Conservation (phyloP, 352 stramenopile genomes). For the Thraustochytrium sp. region DNA sequence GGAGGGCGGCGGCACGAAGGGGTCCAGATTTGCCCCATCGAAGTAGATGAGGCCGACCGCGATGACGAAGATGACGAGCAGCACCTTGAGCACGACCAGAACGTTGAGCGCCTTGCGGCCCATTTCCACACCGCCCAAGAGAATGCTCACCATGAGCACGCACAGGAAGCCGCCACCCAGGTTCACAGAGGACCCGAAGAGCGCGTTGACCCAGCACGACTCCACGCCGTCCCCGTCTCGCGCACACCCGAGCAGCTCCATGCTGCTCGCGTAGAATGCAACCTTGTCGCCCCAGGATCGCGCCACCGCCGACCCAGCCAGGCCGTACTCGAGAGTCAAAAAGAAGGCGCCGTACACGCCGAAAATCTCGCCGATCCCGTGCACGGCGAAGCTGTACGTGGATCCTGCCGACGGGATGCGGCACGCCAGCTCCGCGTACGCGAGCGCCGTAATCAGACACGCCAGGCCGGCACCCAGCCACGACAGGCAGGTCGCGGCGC, state of each 20-base stretch:
- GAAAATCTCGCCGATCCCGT: slow-evolving; percentile 58
- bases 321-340: slow-evolving; percentile 82
- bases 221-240: slow-evolving; percentile 51
- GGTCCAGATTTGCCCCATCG: slow-evolving; percentile 65
- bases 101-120: slow-evolving; percentile 79
- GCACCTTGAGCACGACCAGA: slow-evolving; percentile 74
- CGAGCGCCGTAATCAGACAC: slow-evolving; percentile 81
- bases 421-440: slow-evolving; percentile 78
- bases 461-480: slow-evolving; percentile 76
- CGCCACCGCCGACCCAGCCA: slow-evolving; percentile 78
- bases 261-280: slow-evolving; percentile 63
- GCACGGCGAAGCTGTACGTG: slow-evolving; percentile 76
- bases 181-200: slow-evolving; percentile 64
- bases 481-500: slow-evolving; percentile 75
- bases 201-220: slow-evolving; percentile 20
- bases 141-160: slow-evolving; percentile 65
- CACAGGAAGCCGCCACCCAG: slow-evolving; percentile 71
- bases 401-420: slow-evolving; percentile 73
- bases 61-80: slow-evolving; percentile 80
- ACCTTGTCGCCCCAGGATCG: slow-evolving; percentile 79
- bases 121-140: slow-evolving; percentile 75
- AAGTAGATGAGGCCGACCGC: slow-evolving; percentile 67
- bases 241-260: slow-evolving; percentile 56
- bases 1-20: slow-evolving; percentile 62
- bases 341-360: slow-evolving; percentile 77